Base-by-base conservation (phyloP, 768 basidiomycete species). In the Tulasnella sp. region DNA sequence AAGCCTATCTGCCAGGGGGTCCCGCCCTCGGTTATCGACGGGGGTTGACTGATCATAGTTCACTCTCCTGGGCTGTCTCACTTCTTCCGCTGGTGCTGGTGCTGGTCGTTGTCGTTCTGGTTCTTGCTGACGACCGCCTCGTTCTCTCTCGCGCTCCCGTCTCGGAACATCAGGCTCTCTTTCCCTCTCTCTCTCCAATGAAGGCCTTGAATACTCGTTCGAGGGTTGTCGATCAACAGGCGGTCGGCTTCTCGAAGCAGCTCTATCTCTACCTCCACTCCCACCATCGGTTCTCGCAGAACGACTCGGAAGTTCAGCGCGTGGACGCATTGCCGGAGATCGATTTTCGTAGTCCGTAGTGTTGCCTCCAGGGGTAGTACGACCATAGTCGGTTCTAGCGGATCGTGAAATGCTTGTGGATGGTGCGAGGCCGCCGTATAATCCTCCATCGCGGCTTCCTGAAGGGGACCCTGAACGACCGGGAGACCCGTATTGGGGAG, bases 141-240 rank as follows among this genome's bases (percentile, higher is more conserved):
- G 73, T 51, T 23, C 73, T 37, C 73, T 42, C 10, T 39, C 73
- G 4, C 73, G 74, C n/a, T 72, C 71, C 3, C 26, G 26, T 29
- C 20, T 46, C 71, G 44, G 71, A 7, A n/a, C 1, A 2, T 72
- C 71, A 39, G 71, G 26, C 26, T 67, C 61, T 29, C 61, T 67
- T 32, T 67, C 61, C 26, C 61, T 67, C 32, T 67, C 61, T 67
- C 61, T 3, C 1, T 72, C 70, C 26, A 73, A 29, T 4, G 48
- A 72, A 46, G 46, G 77, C 20, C 72, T 72, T 37, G n/a, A 71
- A 35, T 72, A 42, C 13, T 51, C 72, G 15, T 57, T 51, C 35
- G 40, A 74, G 16, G 44, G 73, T 55, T 75, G 67, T 73, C 57
- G 78, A 46, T 70, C 67, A 69, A 26, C 61, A 67, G 61, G 20